These are phyloP conservation scores for Trametes hirsuta DNA, from an alignment of 1,284 basidiomycete genomes.

Conservation along the genomic window DNA sequence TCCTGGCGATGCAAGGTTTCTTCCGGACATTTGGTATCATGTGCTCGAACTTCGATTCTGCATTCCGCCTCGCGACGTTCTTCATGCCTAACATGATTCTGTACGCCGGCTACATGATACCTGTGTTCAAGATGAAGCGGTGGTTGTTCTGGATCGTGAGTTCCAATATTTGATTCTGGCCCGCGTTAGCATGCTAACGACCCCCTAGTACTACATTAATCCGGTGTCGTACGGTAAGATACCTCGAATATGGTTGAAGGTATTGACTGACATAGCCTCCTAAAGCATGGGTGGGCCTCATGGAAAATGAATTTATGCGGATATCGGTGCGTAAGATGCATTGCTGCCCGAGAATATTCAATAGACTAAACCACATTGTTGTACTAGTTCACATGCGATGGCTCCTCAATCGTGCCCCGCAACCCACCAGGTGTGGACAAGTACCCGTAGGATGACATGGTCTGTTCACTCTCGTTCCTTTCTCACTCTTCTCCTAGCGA, in stretches of 20 bases:
- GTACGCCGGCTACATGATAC: slow-evolving; percentile 77
- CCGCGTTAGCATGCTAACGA: background rate
- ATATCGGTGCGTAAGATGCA: slow-evolving; percentile 48
- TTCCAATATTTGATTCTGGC: slow-evolving; percentile 8
- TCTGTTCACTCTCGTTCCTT: slow-evolving; percentile 22
- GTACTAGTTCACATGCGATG: slow-evolving; percentile 65
- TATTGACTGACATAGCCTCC: background rate
- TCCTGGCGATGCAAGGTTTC: slow-evolving; percentile 72
- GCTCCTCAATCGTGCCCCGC: slow-evolving; percentile 69
- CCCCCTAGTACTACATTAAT: slow-evolving; percentile 68
- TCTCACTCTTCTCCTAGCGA: slow-evolving; percentile 33
- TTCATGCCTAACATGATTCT: slow-evolving; percentile 68
- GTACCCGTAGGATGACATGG: slow-evolving; percentile 60
- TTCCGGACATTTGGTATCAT: slow-evolving; percentile 73
- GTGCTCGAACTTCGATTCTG: slow-evolving; percentile 65
- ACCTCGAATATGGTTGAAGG: background rate
- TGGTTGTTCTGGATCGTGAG: slow-evolving; percentile 88
- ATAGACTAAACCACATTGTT: background rate
- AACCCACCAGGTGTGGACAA: slow-evolving; percentile 64
- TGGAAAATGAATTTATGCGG: slow-evolving; percentile 86
- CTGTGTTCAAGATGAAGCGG: slow-evolving; percentile 77
- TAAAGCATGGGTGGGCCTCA: slow-evolving; percentile 71
- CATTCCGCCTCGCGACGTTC: slow-evolving; percentile 63
- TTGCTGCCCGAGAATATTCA: background rate
- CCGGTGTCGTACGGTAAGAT: slow-evolving; percentile 73